Conservation (phyloP, 805 yeast genomes). For the Monosporozyma aquatica region DNA sequence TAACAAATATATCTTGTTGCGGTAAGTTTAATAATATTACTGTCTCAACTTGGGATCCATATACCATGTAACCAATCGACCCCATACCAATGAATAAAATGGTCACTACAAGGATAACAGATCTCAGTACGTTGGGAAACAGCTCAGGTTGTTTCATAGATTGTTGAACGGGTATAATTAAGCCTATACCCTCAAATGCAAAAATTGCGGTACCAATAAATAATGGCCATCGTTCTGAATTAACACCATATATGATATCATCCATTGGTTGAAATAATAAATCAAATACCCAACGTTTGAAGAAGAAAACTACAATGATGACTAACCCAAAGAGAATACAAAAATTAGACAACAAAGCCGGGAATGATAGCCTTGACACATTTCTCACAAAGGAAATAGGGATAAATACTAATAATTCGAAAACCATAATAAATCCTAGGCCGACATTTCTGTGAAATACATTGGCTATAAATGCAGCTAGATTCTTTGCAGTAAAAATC, state of each 20-base stretch:
- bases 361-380: constrained; percentile 62
- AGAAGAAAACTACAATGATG: constrained; percentile 51
- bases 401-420: constrained; percentile 49
- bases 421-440: constrained; percentile 39
- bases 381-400: constrained; percentile 70
- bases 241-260: constrained; percentile 43
- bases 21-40: constrained; percentile 68
- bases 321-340: constrained; percentile 58
- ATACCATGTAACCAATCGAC: constrained; percentile 58
- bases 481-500: constrained; percentile 67
- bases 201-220: constrained; percentile 79
- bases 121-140: constrained; percentile 54
- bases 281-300: constrained; percentile 26
- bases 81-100: constrained; percentile 55
- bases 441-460: constrained; percentile 35
- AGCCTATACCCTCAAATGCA: constrained; percentile 83
- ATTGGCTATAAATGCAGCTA: constrained; percentile 51
- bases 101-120: constrained; percentile 57
- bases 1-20: constrained; percentile 52
- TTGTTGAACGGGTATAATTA: constrained; percentile 73
- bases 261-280: constrained; percentile 38
- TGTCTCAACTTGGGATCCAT: constrained; percentile 54
- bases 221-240: constrained; percentile 51
- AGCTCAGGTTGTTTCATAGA: constrained; percentile 70
- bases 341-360: constrained; percentile 62